Conservation (phyloP, 441 rosid species). For the Erodium texanum region DNA sequence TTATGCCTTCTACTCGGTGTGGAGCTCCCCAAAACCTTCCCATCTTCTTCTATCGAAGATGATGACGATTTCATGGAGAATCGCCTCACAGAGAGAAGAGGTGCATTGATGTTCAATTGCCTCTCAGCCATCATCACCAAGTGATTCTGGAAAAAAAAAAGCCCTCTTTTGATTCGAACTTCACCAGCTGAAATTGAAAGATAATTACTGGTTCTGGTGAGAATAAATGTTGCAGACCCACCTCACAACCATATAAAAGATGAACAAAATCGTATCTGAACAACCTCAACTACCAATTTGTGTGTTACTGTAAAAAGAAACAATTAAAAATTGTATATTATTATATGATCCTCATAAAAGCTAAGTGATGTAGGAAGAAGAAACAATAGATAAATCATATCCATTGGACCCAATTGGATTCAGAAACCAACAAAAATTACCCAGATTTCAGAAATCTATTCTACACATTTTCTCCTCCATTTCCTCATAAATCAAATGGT, state of each 20-base stretch:
- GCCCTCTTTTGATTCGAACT: slow-evolving; percentile 7
- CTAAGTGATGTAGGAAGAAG: not conserved
- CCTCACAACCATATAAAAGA: not conserved
- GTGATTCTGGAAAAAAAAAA: no score
- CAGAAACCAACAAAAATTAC: not conserved
- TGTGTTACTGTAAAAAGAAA: not conserved
- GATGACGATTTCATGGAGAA: slow-evolving; percentile 19
- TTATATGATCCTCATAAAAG: not conserved
- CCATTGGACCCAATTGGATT: not conserved
- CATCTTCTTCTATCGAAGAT: slow-evolving; percentile 24
- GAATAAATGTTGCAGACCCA: not conserved
- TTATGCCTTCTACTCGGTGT: slow-evolving; percentile 19
- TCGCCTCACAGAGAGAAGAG: slow-evolving; percentile 73
- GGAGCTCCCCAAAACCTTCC: slow-evolving; percentile 23
- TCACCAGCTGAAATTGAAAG: slow-evolving; percentile 5
- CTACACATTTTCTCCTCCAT: not conserved
- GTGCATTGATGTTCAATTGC: slow-evolving; percentile 63
- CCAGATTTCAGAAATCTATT: not conserved
- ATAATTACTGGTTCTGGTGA: not conserved
- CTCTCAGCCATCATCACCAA: slow-evolving; percentile 58
- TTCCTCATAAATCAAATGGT: slow-evolving; percentile 12
- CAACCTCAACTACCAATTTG: slow-evolving; percentile 3
- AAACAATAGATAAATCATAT: not conserved
- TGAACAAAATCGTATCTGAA: not conserved
- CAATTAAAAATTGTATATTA: not conserved